These are phyloP conservation scores for Phlebopus sp. DNA, from an alignment of 1,284 basidiomycete genomes.

Conservation along the genomic window DNA sequence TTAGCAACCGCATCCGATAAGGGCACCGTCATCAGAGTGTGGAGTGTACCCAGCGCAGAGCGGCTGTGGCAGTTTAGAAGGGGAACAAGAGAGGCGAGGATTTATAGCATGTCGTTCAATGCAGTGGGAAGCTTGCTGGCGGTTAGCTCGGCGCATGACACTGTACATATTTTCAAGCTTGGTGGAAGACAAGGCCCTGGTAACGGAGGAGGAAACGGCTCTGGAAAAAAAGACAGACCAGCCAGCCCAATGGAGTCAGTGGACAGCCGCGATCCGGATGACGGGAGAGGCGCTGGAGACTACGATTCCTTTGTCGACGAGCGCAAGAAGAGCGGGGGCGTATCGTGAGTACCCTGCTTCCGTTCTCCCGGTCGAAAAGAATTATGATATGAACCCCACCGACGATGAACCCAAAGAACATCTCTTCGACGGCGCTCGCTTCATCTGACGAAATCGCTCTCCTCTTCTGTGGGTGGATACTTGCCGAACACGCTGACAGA, in stretches of 20 bases:
- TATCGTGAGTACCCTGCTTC: slow-evolving; percentile 43
- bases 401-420: slow-evolving; percentile 26
- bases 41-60: slow-evolving; percentile 87
- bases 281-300: slow-evolving; percentile 58
- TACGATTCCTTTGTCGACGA: slow-evolving; percentile 76
- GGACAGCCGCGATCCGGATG: slow-evolving; percentile 58
- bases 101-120: slow-evolving; percentile 94
- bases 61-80: slow-evolving; percentile 94
- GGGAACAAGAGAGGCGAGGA: slow-evolving; percentile 83
- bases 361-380: not conserved
- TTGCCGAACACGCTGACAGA: slow-evolving; percentile 90
- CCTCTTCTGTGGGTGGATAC: slow-evolving; percentile 85
- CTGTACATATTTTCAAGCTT: slow-evolving; percentile 96
- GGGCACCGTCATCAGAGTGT: slow-evolving; percentile 96
- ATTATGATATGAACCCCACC: not conserved
- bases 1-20: slow-evolving; percentile 95
- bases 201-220: not conserved
- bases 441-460: slow-evolving; percentile 77
- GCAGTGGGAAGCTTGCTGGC: slow-evolving; percentile 79
- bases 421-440: slow-evolving; percentile 72
- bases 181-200: slow-evolving; percentile 26
- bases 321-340: slow-evolving; percentile 54
- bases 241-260: slow-evolving; percentile 63
- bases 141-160: slow-evolving; percentile 91
- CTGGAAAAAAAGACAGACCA: slow-evolving; percentile 30